These are phyloP conservation scores for Penicillium canescens DNA, from an alignment of 495 filamentous ascomycete species.

Conservation along the genomic window DNA sequence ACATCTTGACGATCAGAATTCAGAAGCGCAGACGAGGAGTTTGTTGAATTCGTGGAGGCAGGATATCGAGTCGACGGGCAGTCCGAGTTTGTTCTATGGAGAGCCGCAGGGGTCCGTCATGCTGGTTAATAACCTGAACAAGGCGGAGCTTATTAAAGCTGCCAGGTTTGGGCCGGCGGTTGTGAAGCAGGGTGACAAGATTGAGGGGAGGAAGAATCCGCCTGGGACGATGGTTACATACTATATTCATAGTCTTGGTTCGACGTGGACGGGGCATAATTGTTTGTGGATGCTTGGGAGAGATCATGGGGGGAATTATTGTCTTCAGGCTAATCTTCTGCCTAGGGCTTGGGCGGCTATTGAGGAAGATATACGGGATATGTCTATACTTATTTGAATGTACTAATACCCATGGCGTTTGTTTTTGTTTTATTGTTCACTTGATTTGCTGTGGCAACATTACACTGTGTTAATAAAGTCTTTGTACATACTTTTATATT, in stretches of 20 bases:
- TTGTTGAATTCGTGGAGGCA: slow-evolving; percentile 8
- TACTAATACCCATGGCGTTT: too few species aligned
- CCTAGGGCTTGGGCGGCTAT: slow-evolving; percentile 15
- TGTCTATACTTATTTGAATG: too few species aligned
- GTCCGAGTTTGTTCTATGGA: slow-evolving; percentile 13
- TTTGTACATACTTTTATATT: too few species aligned
- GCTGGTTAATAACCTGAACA: slow-evolving; percentile 19
- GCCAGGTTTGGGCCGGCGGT: slow-evolving; percentile 14
- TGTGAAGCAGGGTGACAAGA: slow-evolving; percentile 6
- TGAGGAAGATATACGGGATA: slow-evolving; percentile 11
- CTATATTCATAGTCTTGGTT: slow-evolving; percentile 15
- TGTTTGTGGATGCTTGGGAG: slow-evolving; percentile 17
- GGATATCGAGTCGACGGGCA: slow-evolving; percentile 9
- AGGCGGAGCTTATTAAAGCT: slow-evolving; percentile 14
- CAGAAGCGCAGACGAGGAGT: slow-evolving; percentile 6
- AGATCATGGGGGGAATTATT: slow-evolving; percentile 16
- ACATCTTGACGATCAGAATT: slow-evolving; percentile 12
- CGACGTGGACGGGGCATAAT: slow-evolving; percentile 8
- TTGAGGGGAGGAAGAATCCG: slow-evolving; percentile 13
- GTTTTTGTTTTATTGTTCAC: too few species aligned
- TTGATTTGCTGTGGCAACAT: too few species aligned
- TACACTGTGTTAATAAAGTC: too few species aligned
- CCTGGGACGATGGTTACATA: slow-evolving; percentile 17
- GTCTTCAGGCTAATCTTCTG: slow-evolving; percentile 15
- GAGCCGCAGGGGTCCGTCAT: slow-evolving; percentile 5